Conservation (phyloP, 1,284 basidiomycete genomes). For the Pseudozyma sp. region DNA sequence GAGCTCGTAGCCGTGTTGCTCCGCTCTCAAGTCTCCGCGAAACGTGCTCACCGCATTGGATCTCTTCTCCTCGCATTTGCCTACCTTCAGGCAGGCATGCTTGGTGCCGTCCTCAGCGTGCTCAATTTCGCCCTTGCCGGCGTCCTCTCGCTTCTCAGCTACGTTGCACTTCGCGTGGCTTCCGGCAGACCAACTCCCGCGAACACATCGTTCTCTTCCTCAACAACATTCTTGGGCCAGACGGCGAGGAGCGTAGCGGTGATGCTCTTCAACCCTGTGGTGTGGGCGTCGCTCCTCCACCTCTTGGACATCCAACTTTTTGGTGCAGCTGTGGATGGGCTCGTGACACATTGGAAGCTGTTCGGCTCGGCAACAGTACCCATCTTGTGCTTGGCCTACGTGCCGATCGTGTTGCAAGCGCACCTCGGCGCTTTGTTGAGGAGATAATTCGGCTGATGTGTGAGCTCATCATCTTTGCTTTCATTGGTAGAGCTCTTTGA, state of each 20-base stretch:
- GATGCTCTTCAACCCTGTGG: slow-evolving; percentile 17
- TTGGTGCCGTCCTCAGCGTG: slow-evolving; percentile 53
- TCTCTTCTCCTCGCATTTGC: slow-evolving; percentile 56
- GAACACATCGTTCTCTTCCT: neutral
- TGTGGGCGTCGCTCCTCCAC: slow-evolving; percentile 9
- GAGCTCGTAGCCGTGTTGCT: neutral
- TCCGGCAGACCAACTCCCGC: slow-evolving; percentile 1
- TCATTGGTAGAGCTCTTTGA: too few relatives aligned
- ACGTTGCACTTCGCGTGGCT: slow-evolving; percentile 16
- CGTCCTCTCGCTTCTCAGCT: slow-evolving; percentile 19
- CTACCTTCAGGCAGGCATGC: slow-evolving; percentile 59
- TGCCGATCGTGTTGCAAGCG: slow-evolving; percentile 38
- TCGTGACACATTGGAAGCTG: slow-evolving; percentile 26
- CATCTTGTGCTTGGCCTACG: slow-evolving; percentile 30
- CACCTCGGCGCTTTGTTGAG: slow-evolving; percentile 20
- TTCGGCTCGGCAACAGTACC: slow-evolving; percentile 31
- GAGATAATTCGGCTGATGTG: neutral
- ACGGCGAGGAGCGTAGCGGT: neutral
- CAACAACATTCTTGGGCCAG: neutral
- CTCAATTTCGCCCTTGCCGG: slow-evolving; percentile 61
- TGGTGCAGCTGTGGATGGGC: neutral
- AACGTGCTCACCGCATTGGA: slow-evolving; percentile 25
- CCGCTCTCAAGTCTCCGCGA: slow-evolving; percentile 8
- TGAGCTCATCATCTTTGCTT: too few relatives aligned
- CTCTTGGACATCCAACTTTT: neutral